phyloP scores from a whole-genome alignment of 2,329 filamentous ascomycete genomes.

The Emergomyces orientalis region DNA sequence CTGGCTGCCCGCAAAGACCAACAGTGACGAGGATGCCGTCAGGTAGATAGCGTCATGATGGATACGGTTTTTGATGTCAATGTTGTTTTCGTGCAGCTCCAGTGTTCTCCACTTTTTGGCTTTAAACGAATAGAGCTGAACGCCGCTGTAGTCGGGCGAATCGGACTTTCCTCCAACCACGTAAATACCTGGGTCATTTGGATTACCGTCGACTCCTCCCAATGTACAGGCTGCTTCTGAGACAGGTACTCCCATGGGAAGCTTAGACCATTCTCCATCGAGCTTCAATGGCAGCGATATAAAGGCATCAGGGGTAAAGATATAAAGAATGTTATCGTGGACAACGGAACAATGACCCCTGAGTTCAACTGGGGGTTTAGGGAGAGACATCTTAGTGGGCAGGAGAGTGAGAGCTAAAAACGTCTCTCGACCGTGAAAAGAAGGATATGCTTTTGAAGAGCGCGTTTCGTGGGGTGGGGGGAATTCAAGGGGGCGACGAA shows the following conservation, averaged over 20 bases:
- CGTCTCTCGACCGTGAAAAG: constrained; percentile 8
- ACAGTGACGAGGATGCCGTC: constrained; percentile 57
- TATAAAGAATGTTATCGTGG: constrained; percentile 72
- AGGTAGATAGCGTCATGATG: constrained; percentile 72
- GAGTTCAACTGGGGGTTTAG: constrained; percentile 59
- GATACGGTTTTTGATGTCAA: constrained; percentile 57
- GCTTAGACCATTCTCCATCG: constrained; percentile 61
- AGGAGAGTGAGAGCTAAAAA: constrained; percentile 8
- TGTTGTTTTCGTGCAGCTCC: constrained; percentile 28
- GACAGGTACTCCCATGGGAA: constrained; percentile 56
- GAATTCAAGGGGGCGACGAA: not conserved
- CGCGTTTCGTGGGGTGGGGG: constrained; percentile 19
- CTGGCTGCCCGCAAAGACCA: constrained; percentile 71
- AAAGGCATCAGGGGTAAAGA: constrained; percentile 66
- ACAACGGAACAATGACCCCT: constrained; percentile 74
- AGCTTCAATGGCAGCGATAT: constrained; percentile 60
- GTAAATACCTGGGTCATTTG: constrained; percentile 57
- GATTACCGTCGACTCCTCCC: constrained; percentile 50
- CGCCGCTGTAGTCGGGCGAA: constrained; percentile 55
- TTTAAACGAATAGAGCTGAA: constrained; percentile 59
- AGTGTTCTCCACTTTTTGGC: constrained; percentile 52
- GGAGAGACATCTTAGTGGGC: constrained; percentile 54
- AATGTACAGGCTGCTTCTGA: constrained; percentile 69
- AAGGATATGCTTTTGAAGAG: not conserved
- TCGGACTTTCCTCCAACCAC: constrained; percentile 66